Evolutionary conservation across 2,329 filamentous ascomycete species (phyloP).

Genomic region (Thielaviopsis ethacetica): DNA sequence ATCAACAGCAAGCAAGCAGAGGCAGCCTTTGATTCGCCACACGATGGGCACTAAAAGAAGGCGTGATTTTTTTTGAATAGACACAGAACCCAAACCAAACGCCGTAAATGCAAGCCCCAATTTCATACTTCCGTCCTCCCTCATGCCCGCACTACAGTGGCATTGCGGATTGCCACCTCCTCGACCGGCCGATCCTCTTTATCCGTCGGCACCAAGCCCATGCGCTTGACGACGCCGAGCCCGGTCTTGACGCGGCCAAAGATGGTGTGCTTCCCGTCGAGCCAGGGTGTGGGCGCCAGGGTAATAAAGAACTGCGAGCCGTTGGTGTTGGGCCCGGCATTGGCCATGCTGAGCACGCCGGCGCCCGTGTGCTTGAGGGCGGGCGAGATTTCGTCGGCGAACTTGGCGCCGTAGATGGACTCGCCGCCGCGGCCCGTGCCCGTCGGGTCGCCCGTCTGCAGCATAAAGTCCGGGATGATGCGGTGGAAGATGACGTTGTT

Average conservation of each 20-base stretch:
- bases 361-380: slow-evolving; percentile 80
- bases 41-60: no score
- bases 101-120: no score
- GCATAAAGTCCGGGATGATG: slow-evolving; percentile 91
- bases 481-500: slow-evolving; percentile 76
- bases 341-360: slow-evolving; percentile 92
- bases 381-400: slow-evolving; percentile 75
- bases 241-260: slow-evolving; percentile 82
- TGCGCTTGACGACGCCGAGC: slow-evolving; percentile 66
- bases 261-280: slow-evolving; percentile 94
- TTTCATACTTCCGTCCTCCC: slow-evolving; percentile 21
- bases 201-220: slow-evolving; percentile 77
- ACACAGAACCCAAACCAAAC: no score
- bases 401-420: slow-evolving; percentile 85
- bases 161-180: slow-evolving; percentile 64
- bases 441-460: slow-evolving; percentile 86
- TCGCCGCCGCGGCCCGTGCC: slow-evolving; percentile 79
- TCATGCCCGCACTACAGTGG: slow-evolving; percentile 46
- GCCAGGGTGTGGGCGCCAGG: slow-evolving; percentile 82
- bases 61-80: no score
- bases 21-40: no score
- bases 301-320: slow-evolving; percentile 95
- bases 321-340: slow-evolving; percentile 83
- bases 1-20: no score
- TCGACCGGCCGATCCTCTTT: slow-evolving; percentile 65